Conservation (phyloP, 2,329 filamentous ascomycete genomes). For the Alternaria sp. region DNA sequence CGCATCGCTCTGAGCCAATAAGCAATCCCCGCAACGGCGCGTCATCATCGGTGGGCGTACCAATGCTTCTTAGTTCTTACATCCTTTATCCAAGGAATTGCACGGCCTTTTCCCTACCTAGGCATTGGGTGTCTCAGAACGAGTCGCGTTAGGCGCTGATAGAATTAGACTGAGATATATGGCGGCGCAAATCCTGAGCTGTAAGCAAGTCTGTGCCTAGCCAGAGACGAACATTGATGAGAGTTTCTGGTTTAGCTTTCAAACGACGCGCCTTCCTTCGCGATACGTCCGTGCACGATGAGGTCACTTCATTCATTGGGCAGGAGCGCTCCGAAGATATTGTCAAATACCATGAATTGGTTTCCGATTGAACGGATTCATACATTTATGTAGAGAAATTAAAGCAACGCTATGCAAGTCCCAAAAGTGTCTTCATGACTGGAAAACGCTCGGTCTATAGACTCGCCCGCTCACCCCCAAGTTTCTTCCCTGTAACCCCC, state of each 20-base stretch:
- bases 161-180: not conserved
- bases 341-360: not conserved
- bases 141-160: not conserved
- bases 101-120: not conserved
- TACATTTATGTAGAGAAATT: not conserved
- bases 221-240: not conserved
- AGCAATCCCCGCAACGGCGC: not conserved
- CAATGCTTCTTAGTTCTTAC: not conserved
- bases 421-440: not conserved
- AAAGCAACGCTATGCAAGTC: conserved; percentile 1
- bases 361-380: not conserved
- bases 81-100: not conserved
- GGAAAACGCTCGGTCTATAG: conserved; percentile 24
- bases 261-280: not conserved
- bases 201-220: not conserved
- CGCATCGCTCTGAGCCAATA: not conserved
- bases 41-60: not conserved
- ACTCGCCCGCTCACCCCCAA: conserved; percentile 51
- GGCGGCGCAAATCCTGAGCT: no score
- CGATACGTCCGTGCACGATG: not conserved
- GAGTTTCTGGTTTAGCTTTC: not conserved
- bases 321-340: not conserved
- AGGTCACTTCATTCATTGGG: not conserved
- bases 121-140: not conserved
- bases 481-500: conserved; percentile 72